Conservation (phyloP, 116 monocot species). For the Cymodocea nodosa region DNA sequence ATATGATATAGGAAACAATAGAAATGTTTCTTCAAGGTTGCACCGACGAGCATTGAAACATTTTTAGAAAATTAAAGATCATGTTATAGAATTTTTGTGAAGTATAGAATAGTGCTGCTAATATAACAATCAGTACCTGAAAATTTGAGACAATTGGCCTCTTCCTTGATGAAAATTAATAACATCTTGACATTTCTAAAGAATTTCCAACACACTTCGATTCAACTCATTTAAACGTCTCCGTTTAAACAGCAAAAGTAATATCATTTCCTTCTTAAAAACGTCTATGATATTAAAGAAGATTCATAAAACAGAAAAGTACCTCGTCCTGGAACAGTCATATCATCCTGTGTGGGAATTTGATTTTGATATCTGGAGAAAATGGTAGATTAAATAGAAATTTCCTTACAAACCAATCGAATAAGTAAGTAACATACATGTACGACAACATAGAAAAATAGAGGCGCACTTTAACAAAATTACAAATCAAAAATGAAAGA, state of each 20-base stretch:
- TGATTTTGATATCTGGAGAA: constrained; percentile 45
- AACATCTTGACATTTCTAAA: constrained; percentile 54
- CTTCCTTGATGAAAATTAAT: constrained; percentile 27
- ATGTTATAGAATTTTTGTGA: too few species aligned
- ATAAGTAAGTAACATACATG: neutral
- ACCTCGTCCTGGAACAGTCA: constrained; percentile 50
- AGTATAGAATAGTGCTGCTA: neutral
- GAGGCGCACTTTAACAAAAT: too few species aligned
- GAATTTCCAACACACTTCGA: constrained; percentile 39
- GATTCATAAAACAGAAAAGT: neutral
- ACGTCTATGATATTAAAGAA: neutral
- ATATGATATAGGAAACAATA: too few species aligned
- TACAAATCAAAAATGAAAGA: too few species aligned
- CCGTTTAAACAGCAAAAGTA: constrained; percentile 18
- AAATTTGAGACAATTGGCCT: constrained; percentile 34
- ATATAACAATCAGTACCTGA: constrained; percentile 34
- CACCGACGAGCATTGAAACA: too few species aligned
- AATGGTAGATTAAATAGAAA: neutral
- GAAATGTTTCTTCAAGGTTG: too few species aligned
- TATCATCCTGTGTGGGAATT: constrained; percentile 14
- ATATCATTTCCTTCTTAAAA: neutral
- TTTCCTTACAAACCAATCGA: neutral
- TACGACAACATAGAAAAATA: too few species aligned
- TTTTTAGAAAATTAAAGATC: too few species aligned
- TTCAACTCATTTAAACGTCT: constrained; percentile 29